Evolutionary conservation across 225 moss, liverwort and hornwort species (phyloP).

Genomic region (Pleurozium schreberi): DNA sequence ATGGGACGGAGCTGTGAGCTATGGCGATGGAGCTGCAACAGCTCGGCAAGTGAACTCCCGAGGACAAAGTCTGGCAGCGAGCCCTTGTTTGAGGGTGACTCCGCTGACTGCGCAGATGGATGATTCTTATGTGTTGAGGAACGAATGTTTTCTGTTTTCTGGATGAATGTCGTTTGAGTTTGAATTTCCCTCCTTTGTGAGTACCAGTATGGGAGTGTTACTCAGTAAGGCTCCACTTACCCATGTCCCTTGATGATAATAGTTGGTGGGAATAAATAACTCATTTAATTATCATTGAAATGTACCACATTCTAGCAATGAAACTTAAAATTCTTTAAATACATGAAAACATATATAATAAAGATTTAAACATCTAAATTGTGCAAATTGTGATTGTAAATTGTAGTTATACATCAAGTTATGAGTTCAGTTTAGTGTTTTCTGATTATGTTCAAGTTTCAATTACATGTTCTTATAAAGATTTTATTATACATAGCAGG

Average conservation of each 20-base stretch:
- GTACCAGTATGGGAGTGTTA: not conserved
- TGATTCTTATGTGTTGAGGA: not conserved
- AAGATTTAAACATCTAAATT: not conserved
- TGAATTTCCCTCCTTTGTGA: not conserved
- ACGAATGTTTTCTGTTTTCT: not conserved
- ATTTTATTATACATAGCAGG: too few relatives aligned
- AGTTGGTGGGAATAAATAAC: not conserved
- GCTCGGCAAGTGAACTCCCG: not conserved
- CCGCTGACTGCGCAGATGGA: not conserved
- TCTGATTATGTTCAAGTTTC: not conserved
- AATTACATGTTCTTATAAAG: not conserved
- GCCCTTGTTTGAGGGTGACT: not conserved
- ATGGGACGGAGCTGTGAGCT: not conserved
- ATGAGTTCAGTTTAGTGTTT: not conserved
- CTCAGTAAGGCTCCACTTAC: not conserved
- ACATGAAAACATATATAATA: not conserved
- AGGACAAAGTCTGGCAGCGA: constrained; percentile 5
- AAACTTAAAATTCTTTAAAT: not conserved
- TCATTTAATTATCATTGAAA: not conserved
- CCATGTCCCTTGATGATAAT: not conserved
- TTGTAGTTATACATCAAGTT: not conserved
- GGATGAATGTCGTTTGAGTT: not conserved
- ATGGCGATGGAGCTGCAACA: constrained; percentile 3
- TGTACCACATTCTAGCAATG: not conserved
- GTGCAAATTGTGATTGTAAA: not conserved